phyloP scores from a whole-genome alignment of 2,329 filamentous ascomycete species.

The Diaporthe destruens region DNA sequence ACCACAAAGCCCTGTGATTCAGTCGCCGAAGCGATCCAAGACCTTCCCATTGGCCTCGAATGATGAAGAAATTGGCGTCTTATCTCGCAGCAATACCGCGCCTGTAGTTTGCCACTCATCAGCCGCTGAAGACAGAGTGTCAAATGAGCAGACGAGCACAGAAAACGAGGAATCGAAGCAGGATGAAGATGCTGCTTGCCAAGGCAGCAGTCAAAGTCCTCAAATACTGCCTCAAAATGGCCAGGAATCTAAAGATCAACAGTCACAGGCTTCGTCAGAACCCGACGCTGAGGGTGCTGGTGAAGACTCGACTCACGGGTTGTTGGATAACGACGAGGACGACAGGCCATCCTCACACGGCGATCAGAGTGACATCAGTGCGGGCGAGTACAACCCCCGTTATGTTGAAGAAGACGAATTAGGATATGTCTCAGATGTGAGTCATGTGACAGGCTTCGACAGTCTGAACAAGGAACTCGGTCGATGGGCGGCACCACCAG shows the following conservation, averaged over 20 bases:
- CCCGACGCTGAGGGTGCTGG: no score
- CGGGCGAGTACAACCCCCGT: background rate
- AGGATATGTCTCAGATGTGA: background rate
- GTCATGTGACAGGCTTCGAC: background rate
- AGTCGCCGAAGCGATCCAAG: constrained; percentile 1
- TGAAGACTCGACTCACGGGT: background rate
- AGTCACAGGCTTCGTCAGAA: background rate
- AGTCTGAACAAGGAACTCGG: background rate
- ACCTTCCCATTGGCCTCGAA: background rate
- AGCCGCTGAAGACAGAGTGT: background rate
- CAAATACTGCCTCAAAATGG: background rate
- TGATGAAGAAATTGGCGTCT: background rate
- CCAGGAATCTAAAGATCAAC: background rate
- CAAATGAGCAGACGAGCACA: background rate
- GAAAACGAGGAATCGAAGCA: background rate
- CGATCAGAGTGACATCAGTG: background rate
- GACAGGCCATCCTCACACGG: background rate
- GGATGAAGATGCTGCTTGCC: background rate
- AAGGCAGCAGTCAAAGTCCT: background rate
- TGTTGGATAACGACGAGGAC: background rate
- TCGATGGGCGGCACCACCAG: background rate
- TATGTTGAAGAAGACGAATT: background rate
- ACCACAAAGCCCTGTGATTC: background rate
- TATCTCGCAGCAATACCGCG: background rate
- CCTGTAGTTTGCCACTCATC: background rate